These are phyloP conservation scores for Marsdenia floribunda DNA, from an alignment of 257 asterid genomes.

Conservation along the genomic window DNA sequence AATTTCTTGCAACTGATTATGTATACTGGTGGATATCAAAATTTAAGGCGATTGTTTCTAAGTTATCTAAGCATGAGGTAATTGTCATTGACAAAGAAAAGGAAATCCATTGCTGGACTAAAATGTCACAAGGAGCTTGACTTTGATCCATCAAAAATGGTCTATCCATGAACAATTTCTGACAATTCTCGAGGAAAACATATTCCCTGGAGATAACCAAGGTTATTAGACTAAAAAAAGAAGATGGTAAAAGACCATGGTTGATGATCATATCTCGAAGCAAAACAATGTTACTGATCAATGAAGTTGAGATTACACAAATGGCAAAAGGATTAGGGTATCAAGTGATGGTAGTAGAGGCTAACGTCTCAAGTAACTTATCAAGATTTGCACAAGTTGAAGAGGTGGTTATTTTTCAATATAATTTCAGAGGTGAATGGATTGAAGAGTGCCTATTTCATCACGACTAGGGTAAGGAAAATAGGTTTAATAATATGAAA, in stretches of 20 bases:
- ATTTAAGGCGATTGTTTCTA: slow-evolving; percentile 27
- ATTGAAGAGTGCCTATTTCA: too few relatives aligned
- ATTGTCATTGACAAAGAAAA: slow-evolving; percentile 39
- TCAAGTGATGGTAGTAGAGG: too few relatives aligned
- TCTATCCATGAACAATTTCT: slow-evolving; percentile 39
- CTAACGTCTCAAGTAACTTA: too few relatives aligned
- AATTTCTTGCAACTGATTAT: slow-evolving; percentile 52
- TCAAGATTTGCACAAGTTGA: too few relatives aligned
- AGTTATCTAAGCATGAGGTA: slow-evolving; percentile 37
- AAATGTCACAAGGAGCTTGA: slow-evolving; percentile 39
- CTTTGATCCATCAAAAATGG: slow-evolving; percentile 27
- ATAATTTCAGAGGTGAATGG: too few relatives aligned
- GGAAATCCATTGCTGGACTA: slow-evolving; percentile 46
- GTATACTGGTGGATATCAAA: slow-evolving; percentile 59
- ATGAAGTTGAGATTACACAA: slow-evolving; percentile 28
- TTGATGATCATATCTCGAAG: slow-evolving; percentile 59
- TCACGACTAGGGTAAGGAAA: too few relatives aligned
- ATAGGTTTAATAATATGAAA: too few relatives aligned
- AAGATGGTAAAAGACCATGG: slow-evolving; percentile 32
- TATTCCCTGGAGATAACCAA: slow-evolving; percentile 38
- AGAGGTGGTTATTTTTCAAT: too few relatives aligned
- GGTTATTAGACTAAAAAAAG: slow-evolving; percentile 18
- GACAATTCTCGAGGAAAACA: slow-evolving; percentile 41
- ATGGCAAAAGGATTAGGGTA: slow-evolving; percentile 49
- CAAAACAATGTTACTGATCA: slow-evolving; percentile 36